These are phyloP conservation scores for Globisporangium irregulare DNA, from an alignment of 352 stramenopile species.

Conservation along the genomic window DNA sequence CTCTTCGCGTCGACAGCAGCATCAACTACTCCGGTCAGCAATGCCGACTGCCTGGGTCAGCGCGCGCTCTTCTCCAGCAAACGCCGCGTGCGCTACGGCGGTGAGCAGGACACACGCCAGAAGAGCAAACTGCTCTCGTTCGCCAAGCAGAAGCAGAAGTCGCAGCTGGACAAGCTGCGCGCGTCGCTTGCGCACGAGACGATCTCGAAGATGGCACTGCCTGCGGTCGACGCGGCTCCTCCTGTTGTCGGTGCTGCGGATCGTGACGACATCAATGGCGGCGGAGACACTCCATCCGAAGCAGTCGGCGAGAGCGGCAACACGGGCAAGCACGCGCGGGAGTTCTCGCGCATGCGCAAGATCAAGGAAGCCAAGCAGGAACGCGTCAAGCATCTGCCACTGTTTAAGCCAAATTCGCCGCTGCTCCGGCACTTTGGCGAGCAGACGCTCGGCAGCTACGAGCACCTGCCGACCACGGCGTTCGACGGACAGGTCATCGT, in stretches of 20 bases:
- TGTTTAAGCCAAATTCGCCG: constrained; percentile 61
- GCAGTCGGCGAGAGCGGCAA: constrained; percentile 1
- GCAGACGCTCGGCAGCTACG: constrained; percentile 49
- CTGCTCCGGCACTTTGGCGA: constrained; percentile 47
- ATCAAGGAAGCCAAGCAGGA: constrained; percentile 49
- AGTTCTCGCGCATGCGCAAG: constrained; percentile 56
- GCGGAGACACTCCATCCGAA: constrained; percentile 3
- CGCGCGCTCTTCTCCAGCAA: constrained; percentile 36
- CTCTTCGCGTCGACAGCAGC: background rate
- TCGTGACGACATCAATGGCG: background rate
- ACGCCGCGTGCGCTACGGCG: constrained; percentile 23
- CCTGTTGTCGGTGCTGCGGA: background rate
- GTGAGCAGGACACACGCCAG: constrained; percentile 19
- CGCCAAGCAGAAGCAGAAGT: constrained; percentile 38
- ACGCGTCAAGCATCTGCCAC: constrained; percentile 57
- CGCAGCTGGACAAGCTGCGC: constrained; percentile 41
- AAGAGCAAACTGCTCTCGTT: constrained; percentile 25
- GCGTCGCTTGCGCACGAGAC: constrained; percentile 28
- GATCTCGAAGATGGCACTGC: constrained; percentile 13
- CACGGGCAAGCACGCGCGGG: constrained; percentile 21
- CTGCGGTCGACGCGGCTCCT: background rate
- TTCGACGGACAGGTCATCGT: constrained; percentile 61
- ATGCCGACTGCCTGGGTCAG: background rate
- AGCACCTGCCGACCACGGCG: constrained; percentile 37
- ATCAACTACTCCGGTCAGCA: background rate